Evolutionary conservation across 345 rosid species (phyloP), one percentile per base, ranked within the genome.

Genomic region (Carallia brachiata): DNA sequence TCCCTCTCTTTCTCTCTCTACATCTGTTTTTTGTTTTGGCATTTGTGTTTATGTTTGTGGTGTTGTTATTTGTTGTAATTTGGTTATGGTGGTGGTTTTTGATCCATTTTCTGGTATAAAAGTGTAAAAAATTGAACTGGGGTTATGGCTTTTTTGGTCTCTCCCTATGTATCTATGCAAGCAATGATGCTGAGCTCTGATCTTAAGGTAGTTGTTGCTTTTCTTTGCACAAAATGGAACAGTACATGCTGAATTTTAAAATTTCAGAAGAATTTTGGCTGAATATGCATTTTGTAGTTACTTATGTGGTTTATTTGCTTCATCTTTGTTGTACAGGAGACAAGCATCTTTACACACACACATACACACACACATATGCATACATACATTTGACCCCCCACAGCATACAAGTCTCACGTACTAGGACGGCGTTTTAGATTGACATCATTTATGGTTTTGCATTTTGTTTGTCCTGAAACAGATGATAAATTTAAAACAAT

Each of bases 391-490:
- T 23, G 23, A 23, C 23, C 23, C 23, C 23, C 23, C 40, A 37
- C 7, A 37, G 40, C 6, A 0, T 37, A 7, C 7, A 1, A 37
- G 6, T 7, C 6, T 37, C 40, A 37, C 6, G 40, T 7, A 37
- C 7, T 6, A 7, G 40, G 40, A 37, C 7, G 40, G 7, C 40
- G 7, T 37, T 37, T 37, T 37, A 54, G 58, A 27, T 27, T 27
- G 7, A 27, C 58, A 54, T 36, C 52, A 27, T 63, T 34, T 5
- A 52, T 28, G 6, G 23, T 48, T 27, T 59, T 36, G 37, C 50
- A 54, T 48, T 66, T 28, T 74, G 36, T 55, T 34, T 66, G 31
- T 34, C 7, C 34, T 36, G 52, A 36, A 32, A 32, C 58, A n/a
- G 19, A 53, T 18, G 27, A 27, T 54, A 18, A 18, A 54, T 54